Percentiles rank a stretch among this genome's conserved stretches.
Evolutionary conservation across 2,329 filamentous ascomycete genomes (phyloP).

Genomic region (Neoscytalidium dimidiatum): DNA sequence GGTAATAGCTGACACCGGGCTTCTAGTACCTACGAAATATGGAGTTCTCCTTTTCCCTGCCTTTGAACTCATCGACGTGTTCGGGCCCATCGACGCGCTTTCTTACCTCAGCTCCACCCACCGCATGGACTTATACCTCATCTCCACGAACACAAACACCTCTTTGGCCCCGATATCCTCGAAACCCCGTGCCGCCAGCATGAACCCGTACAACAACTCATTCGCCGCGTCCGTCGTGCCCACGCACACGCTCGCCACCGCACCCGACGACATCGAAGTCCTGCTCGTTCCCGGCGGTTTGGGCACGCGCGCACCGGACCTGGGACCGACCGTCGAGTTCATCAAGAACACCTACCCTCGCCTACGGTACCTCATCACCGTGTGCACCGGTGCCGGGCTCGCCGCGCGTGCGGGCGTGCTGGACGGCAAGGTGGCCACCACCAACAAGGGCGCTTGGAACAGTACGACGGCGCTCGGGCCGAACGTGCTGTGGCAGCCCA

Average conservation of each 20-base stretch:
- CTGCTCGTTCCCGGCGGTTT: slow-evolving; percentile 67
- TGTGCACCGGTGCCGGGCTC: slow-evolving; percentile 66
- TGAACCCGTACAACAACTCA: slow-evolving; percentile 23
- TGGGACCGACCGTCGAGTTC: slow-evolving; percentile 47
- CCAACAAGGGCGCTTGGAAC: slow-evolving; percentile 63
- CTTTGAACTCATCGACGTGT: slow-evolving; percentile 40
- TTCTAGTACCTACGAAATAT: slow-evolving; percentile 26
- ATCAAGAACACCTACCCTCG: slow-evolving; percentile 48
- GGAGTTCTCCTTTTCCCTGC: slow-evolving; percentile 38
- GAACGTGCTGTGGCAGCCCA: slow-evolving; percentile 58
- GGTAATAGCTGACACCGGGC: neutral
- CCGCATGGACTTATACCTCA: neutral
- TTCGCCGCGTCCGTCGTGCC: slow-evolving; percentile 45
- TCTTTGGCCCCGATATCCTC: slow-evolving; percentile 38
- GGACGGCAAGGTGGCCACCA: slow-evolving; percentile 63
- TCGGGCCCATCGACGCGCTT: slow-evolving; percentile 51
- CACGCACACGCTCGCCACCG: slow-evolving; percentile 57
- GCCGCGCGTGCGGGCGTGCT: slow-evolving; percentile 62
- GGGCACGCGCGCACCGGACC: slow-evolving; percentile 44
- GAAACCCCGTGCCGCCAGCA: slow-evolving; percentile 20
- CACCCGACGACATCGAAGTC: slow-evolving; percentile 57
- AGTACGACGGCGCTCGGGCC: slow-evolving; percentile 50
- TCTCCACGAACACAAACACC: neutral
- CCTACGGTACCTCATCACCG: slow-evolving; percentile 60
- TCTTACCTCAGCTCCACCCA: slow-evolving; percentile 31